Conservation (phyloP, 139 green algal species). For the Chlamydomonas sp. region DNA sequence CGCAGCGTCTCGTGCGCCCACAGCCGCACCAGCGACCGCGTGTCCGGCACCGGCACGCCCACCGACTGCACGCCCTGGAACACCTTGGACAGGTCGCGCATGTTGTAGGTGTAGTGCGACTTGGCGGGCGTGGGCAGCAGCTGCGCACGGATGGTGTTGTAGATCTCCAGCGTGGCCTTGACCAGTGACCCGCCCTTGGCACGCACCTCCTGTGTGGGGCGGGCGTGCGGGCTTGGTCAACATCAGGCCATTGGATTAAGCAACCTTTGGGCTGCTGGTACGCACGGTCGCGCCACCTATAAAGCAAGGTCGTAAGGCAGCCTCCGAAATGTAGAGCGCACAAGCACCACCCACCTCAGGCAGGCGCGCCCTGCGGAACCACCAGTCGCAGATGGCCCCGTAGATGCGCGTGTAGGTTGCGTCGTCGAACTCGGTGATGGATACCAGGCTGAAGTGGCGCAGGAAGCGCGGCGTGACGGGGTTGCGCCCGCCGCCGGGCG, state of each 20-base stretch:
- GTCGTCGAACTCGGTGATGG: constrained; percentile 75
- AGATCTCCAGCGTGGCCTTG: constrained; percentile 68
- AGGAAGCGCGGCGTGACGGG: constrained; percentile 72
- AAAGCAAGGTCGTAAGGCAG: not conserved
- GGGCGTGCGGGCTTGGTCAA: not conserved
- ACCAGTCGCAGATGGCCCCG: constrained; percentile 72
- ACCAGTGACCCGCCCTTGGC: constrained; percentile 62
- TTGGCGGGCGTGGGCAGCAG: constrained; percentile 77
- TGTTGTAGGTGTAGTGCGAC: constrained; percentile 88
- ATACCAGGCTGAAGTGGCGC: constrained; percentile 70
- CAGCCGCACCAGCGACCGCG: constrained; percentile 55
- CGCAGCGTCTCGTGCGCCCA: constrained; percentile 75
- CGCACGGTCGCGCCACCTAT: too few species aligned
- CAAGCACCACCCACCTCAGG: constrained; percentile 10
- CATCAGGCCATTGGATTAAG: too few species aligned
- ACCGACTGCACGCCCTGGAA: constrained; percentile 59
- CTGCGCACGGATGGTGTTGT: constrained; percentile 66
- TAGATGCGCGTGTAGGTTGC: constrained; percentile 73
- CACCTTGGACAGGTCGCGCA: constrained; percentile 81
- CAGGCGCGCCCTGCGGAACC: constrained; percentile 48
- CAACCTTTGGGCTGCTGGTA: too few species aligned
- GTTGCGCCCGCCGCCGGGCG: constrained; percentile 76
- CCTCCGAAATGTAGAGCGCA: not conserved
- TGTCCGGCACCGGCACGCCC: constrained; percentile 57
- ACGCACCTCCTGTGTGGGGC: constrained; percentile 22